phyloP scores from a whole-genome alignment of 352 stramenopile species.

The Phytopythium mirpurense region DNA sequence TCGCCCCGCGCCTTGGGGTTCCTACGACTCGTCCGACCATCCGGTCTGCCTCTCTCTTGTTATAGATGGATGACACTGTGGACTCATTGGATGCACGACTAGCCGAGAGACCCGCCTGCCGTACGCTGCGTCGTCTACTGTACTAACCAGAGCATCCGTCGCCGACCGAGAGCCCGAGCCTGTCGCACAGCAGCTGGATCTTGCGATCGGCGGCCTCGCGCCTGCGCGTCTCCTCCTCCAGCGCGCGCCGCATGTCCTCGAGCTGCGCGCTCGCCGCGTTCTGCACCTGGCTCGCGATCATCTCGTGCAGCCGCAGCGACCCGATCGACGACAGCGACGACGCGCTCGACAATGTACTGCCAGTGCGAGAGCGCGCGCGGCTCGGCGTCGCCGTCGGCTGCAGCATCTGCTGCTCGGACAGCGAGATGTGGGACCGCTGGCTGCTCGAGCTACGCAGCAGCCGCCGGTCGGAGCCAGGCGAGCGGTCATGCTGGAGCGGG shows the following conservation, averaged over 20 bases:
- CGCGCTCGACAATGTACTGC: neutral
- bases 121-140: neutral
- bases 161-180: constrained; percentile 25
- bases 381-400: neutral
- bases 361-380: neutral
- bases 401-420: no score
- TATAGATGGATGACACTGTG: no score
- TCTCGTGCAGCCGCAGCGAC: constrained; percentile 28
- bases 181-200: constrained; percentile 38
- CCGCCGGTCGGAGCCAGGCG: neutral
- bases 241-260: constrained; percentile 14
- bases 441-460: neutral
- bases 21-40: no score
- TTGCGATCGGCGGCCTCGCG: constrained; percentile 34
- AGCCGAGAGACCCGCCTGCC: no score
- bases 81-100: no score
- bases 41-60: neutral
- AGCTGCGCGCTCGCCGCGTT: constrained; percentile 29
- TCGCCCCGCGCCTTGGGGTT: no score
- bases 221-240: constrained; percentile 28
- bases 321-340: constrained; percentile 15
- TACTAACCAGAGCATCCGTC: no score
- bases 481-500: neutral
- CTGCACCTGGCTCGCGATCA: constrained; percentile 32
- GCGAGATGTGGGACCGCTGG: neutral